phyloP scores from a whole-genome alignment of 163 green algal genomes.

The Chlamydomonas reinhardtii region DNA sequence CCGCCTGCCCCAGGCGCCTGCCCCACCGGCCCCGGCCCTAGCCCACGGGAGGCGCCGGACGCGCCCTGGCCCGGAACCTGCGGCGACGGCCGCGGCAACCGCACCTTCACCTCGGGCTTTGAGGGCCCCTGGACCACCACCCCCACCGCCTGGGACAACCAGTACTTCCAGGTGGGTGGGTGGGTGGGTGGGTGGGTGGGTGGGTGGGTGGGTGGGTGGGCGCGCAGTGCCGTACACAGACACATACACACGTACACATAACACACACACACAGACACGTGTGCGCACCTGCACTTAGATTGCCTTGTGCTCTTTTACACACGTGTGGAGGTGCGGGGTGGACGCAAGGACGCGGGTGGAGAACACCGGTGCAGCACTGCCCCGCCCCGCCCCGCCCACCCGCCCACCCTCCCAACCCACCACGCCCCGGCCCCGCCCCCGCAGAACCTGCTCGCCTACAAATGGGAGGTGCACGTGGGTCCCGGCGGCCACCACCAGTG shows the following conservation, averaged over 20 bases:
- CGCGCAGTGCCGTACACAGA: too few species aligned
- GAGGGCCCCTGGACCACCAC: constrained; percentile 61
- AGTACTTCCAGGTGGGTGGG: constrained; percentile 50
- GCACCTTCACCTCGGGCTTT: constrained; percentile 64
- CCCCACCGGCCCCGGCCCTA: constrained; percentile 57
- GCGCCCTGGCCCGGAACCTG: constrained; percentile 62
- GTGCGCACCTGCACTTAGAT: too few species aligned
- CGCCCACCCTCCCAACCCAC: too few species aligned
- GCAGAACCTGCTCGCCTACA: constrained; percentile 54
- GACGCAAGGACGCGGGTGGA: too few species aligned
- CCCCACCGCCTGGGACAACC: constrained; percentile 59
- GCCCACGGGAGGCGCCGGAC: constrained; percentile 40
- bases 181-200: too few species aligned
- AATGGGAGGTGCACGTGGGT: constrained; percentile 51
- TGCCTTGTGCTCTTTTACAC: not conserved
- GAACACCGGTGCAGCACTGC: too few species aligned
- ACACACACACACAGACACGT: too few species aligned
- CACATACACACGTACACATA: too few species aligned
- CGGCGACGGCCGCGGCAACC: constrained; percentile 57
- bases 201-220: too few species aligned
- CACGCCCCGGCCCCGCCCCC: too few species aligned
- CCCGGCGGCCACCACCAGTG: constrained; percentile 52
- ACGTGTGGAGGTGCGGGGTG: too few species aligned
- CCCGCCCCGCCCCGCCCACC: too few species aligned
- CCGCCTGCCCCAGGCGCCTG: constrained; percentile 59